Conservation (phyloP, 495 filamentous ascomycete genomes). For the Aspergillus funiculosus region DNA sequence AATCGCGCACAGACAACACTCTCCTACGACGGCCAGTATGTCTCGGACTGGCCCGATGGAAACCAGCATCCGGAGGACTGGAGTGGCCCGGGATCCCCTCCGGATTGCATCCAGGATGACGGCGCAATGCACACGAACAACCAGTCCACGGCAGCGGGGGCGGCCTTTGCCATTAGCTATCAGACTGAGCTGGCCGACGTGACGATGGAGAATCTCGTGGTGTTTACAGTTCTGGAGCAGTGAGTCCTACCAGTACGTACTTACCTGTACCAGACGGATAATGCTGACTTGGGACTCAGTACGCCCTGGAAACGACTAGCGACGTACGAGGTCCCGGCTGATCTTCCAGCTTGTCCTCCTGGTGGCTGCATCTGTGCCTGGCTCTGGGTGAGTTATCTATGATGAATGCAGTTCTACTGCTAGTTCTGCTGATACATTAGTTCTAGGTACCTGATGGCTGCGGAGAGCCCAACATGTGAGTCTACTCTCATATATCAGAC, state of each 20-base stretch:
- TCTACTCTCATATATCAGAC: background rate
- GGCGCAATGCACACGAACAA: constrained; percentile 44
- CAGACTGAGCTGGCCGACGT: constrained; percentile 40
- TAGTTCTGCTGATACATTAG: background rate
- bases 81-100: constrained; percentile 30
- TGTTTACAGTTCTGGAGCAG: constrained; percentile 46
- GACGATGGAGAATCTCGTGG: constrained; percentile 47
- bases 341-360: constrained; percentile 42
- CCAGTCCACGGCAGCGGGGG: constrained; percentile 40
- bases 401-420: background rate
- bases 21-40: constrained; percentile 38
- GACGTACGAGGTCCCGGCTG: constrained; percentile 41
- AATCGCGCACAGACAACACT: constrained; percentile 47
- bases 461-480: constrained; percentile 38
- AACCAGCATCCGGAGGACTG: constrained; percentile 41
- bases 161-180: constrained; percentile 52
- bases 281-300: constrained; percentile 16
- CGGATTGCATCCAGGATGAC: constrained; percentile 31
- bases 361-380: constrained; percentile 52
- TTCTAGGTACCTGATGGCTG: constrained; percentile 43
- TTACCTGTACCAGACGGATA: background rate
- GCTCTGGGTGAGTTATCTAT: constrained; percentile 41
- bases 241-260: constrained; percentile 16
- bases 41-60: constrained; percentile 44
- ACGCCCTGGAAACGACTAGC: constrained; percentile 48